A percentile compares a stretch with the other conserved stretches of the same genome.
phyloP scores from a whole-genome alignment of 257 asterid species.

The Handroanthus guayacan region DNA sequence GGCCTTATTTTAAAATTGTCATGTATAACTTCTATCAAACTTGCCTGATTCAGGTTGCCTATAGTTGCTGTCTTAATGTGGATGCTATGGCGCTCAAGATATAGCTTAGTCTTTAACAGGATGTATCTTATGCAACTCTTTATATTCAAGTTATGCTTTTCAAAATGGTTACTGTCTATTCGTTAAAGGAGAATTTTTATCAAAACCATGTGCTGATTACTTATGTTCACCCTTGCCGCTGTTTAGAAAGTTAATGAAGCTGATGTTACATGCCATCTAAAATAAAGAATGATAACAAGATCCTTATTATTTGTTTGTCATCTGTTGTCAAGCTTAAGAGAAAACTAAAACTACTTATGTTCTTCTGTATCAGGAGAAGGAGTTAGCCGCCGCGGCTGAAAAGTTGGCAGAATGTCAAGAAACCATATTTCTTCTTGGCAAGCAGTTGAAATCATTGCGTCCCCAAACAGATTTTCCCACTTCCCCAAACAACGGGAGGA shows the following conservation, averaged over 20 bases:
- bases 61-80: too few species aligned
- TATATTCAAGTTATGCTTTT: too few species aligned
- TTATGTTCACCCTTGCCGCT: too few species aligned
- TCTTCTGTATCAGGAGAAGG: slow-evolving; percentile 67
- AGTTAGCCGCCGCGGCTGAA: slow-evolving; percentile 87
- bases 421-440: slow-evolving; percentile 85
- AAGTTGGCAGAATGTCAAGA: slow-evolving; percentile 95
- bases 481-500: slow-evolving; percentile 44
- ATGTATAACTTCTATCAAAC: neutral
- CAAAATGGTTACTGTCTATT: too few species aligned
- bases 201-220: too few species aligned
- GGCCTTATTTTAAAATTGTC: neutral
- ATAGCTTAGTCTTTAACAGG: too few species aligned
- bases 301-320: neutral
- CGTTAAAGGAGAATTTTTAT: too few species aligned
- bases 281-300: neutral
- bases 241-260: too few species aligned
- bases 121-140: too few species aligned
- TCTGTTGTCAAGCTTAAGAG: neutral
- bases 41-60: too few species aligned
- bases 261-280: too few species aligned
- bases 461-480: slow-evolving; percentile 61
- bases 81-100: too few species aligned
- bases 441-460: slow-evolving; percentile 82
- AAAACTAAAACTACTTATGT: neutral